phyloP scores from a whole-genome alignment of 345 rosid genomes.

The Luvunga scandens region DNA sequence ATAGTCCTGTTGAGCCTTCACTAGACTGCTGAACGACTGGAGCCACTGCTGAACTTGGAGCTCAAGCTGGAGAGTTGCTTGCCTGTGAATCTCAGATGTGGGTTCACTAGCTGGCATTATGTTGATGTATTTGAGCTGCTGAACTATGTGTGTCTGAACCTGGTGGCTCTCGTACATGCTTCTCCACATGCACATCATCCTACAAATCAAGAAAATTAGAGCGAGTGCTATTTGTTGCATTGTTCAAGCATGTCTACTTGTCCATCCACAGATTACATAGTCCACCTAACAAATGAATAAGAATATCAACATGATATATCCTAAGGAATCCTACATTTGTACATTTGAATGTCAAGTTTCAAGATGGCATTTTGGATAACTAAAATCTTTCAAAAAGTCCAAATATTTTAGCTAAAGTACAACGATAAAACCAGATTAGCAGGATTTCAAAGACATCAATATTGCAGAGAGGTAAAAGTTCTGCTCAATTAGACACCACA shows the following conservation, averaged over 20 bases:
- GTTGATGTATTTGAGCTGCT: constrained; percentile 90
- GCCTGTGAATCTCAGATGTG: constrained; percentile 89
- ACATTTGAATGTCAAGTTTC: background rate
- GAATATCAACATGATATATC: background rate
- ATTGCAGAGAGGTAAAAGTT: background rate
- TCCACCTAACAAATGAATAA: background rate
- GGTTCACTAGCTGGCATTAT: constrained; percentile 82
- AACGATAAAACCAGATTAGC: background rate
- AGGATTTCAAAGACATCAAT: background rate
- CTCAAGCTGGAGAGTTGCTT: constrained; percentile 85
- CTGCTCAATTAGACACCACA: background rate
- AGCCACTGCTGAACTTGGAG: constrained; percentile 95
- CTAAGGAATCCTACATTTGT: background rate
- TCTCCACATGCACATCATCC: constrained; percentile 98
- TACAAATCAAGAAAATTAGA: constrained; percentile 23
- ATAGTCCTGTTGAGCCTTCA: constrained; percentile 81
- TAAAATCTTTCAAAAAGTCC: background rate
- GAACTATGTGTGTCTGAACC: constrained; percentile 93
- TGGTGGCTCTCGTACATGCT: constrained; percentile 98
- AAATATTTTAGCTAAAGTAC: background rate
- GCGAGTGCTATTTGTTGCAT: background rate
- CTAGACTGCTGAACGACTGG: constrained; percentile 74
- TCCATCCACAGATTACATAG: background rate
- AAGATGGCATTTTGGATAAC: background rate
- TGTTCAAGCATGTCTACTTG: background rate